Percentiles rank a stretch among this genome's conserved stretches.
These are phyloP conservation scores for Cladobotryum mycophilum DNA, from an alignment of 2,329 filamentous ascomycete genomes.

Conservation along the genomic window DNA sequence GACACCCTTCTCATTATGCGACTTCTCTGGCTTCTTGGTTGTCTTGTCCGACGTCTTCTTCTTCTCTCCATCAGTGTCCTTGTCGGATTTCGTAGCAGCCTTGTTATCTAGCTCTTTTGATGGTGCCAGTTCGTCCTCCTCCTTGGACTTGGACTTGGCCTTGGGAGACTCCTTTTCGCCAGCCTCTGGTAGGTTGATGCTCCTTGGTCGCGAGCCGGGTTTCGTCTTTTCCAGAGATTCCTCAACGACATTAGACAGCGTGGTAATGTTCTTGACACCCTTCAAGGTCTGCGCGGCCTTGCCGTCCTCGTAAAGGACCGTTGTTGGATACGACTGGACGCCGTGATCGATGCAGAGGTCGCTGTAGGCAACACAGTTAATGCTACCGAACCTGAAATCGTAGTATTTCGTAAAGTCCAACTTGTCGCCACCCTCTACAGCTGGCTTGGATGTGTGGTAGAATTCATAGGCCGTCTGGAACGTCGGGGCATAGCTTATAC, in stretches of 20 bases:
- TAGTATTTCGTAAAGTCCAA: conserved; percentile 72
- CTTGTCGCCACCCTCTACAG: conserved; percentile 48
- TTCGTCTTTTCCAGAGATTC: conserved; percentile 67
- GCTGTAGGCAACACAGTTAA: conserved; percentile 80
- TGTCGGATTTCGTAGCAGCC: conserved; percentile 13
- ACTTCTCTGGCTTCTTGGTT: conserved; percentile 43
- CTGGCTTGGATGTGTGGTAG: conserved; percentile 79
- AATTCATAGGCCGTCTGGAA: conserved; percentile 94
- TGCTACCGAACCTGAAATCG: conserved; percentile 76
- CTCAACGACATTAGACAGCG: conserved; percentile 67
- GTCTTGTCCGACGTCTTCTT: conserved; percentile 28
- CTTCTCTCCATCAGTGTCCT: conserved; percentile 24
- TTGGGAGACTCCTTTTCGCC: conserved; percentile 50
- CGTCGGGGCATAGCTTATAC: conserved; percentile 69
- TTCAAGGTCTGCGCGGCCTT: conserved; percentile 55
- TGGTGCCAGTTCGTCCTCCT: conserved; percentile 15
- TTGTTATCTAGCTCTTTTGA: conserved; percentile 20
- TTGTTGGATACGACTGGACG: conserved; percentile 67
- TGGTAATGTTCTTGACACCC: conserved; percentile 61
- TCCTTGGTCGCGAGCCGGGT: conserved; percentile 70
- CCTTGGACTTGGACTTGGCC: conserved; percentile 16
- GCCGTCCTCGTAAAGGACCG: conserved; percentile 75
- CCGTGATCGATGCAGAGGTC: conserved; percentile 67
- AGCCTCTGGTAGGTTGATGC: conserved; percentile 62
- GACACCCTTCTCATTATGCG: conserved; percentile 67